Base-by-base conservation (phyloP, 352 stramenopile species). In the Halophytophthora batemanensis region DNA sequence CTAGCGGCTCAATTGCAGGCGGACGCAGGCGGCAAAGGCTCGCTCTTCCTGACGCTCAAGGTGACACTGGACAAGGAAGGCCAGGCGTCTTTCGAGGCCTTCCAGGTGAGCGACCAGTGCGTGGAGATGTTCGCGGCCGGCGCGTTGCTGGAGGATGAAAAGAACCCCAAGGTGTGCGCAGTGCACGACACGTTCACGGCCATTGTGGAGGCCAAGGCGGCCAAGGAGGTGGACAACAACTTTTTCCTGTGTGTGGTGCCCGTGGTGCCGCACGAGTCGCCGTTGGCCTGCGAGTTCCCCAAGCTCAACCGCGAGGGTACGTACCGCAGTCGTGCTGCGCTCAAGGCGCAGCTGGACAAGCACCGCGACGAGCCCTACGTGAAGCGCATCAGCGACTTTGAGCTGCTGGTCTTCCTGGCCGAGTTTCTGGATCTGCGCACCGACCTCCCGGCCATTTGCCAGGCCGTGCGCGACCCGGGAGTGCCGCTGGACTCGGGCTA, bases 101-200 rank as follows among this genome's bases (percentile, higher is more conserved):
- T 98, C 72, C 95, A 99, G 77, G 79, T 99, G 35, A 97, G 82
- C 55, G 83, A 98, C 64, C 94, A 98, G 66, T 98, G 95, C 66
- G 97, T 99, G 71, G 95, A 98, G 52, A 99, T 99, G 96, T 98
- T 97, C 34, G 95, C 93, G 18, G 91, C 96, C 54, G 95, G 96
- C 49, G 96, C 93, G 33, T 54, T 98, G 29, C 62, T 95, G 38
- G 78, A 97, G 45, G 84, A 93, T 58, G 77, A 90, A 6, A 69
- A 70, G 19, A 86, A 99, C 71, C 89, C 90, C 5, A 96, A 93
- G 71, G 77, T 78, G 47, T 98, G 90, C 59, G 68, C 79, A n/a
- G 80, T 99, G 6, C 88, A 89, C 58, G 87, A 97, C 56, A 98
- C 96, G 2, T 99, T 99, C 66, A 98, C 96, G 15, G 96, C 95